Evolutionary conservation across 257 asterid genomes (phyloP).

Genomic region (Lithospermum erythrorhizon): DNA sequence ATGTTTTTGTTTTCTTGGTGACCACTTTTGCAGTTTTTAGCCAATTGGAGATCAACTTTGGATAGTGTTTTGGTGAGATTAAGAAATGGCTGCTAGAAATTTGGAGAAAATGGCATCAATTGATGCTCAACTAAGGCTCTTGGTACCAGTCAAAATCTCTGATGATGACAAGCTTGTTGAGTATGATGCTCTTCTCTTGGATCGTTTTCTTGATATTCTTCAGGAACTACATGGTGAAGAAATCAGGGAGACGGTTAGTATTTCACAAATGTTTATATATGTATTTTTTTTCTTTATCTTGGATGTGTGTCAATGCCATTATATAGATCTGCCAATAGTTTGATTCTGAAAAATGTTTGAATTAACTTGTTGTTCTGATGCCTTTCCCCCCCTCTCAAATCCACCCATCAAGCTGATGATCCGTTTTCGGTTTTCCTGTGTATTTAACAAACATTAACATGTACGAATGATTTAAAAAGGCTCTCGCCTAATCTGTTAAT

Average conservation of each 20-base stretch:
- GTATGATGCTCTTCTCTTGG: conserved; percentile 57
- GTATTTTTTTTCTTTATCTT: neutral
- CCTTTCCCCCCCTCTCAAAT: too few species aligned
- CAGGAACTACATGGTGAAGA: conserved; percentile 54
- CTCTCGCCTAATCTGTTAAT: too few species aligned
- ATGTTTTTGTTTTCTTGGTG: neutral
- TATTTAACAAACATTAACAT: too few species aligned
- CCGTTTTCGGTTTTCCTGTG: too few species aligned
- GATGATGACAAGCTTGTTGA: conserved; percentile 55
- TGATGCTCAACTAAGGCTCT: conserved; percentile 49
- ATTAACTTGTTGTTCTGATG: too few species aligned
- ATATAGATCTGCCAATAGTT: too few species aligned
- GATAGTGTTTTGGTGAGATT: neutral
- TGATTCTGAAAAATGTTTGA: too few species aligned
- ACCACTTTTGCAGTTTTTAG: neutral
- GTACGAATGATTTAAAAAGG: too few species aligned
- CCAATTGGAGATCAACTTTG: neutral
- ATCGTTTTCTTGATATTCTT: conserved; percentile 55
- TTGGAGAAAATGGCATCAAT: conserved; percentile 29
- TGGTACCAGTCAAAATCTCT: conserved; percentile 49
- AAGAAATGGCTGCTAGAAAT: conserved; percentile 14
- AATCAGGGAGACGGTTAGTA: conserved; percentile 39
- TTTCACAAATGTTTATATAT: neutral
- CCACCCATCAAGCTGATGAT: too few species aligned
- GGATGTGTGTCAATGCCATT: neutral